Percentiles rank a stretch among this genome's conserved stretches.
phyloP scores from a whole-genome alignment of 805 yeast genomes.

The Maudiozyma pseudohumilis region DNA sequence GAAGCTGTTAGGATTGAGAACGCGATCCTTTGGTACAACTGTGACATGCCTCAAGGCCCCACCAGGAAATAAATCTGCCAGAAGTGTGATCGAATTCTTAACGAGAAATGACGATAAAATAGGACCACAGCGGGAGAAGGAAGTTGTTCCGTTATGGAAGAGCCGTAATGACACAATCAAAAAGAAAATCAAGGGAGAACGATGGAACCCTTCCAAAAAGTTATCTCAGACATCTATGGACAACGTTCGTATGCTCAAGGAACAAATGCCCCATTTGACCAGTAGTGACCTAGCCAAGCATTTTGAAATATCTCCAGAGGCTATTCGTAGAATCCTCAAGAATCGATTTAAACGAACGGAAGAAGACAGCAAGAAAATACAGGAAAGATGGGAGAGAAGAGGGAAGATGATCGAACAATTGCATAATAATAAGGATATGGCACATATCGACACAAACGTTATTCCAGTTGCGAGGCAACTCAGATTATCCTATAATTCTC shows the following conservation, averaged over 20 bases:
- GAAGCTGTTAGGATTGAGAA: too few species aligned
- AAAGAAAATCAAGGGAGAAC: constrained; percentile 47
- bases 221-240: constrained; percentile 62
- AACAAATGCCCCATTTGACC: constrained; percentile 48
- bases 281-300: constrained; percentile 50
- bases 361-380: constrained; percentile 37
- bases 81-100: neutral
- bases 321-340: constrained; percentile 66
- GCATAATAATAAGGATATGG: constrained; percentile 5
- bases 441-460: neutral
- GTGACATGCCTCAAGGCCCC: too few species aligned
- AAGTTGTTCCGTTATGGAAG: constrained; percentile 54
- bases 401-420: constrained; percentile 32
- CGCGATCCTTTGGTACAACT: too few species aligned
- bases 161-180: constrained; percentile 54
- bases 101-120: neutral
- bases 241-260: constrained; percentile 47
- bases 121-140: constrained; percentile 6
- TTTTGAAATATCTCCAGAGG: constrained; percentile 71
- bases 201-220: constrained; percentile 60
- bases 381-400: constrained; percentile 45
- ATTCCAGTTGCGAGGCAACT: neutral
- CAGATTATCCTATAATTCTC: neutral
- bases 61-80: neutral
- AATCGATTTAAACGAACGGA: constrained; percentile 65